These are phyloP conservation scores for Letharia columbiana DNA, from an alignment of 495 filamentous ascomycete genomes.

Conservation along the genomic window DNA sequence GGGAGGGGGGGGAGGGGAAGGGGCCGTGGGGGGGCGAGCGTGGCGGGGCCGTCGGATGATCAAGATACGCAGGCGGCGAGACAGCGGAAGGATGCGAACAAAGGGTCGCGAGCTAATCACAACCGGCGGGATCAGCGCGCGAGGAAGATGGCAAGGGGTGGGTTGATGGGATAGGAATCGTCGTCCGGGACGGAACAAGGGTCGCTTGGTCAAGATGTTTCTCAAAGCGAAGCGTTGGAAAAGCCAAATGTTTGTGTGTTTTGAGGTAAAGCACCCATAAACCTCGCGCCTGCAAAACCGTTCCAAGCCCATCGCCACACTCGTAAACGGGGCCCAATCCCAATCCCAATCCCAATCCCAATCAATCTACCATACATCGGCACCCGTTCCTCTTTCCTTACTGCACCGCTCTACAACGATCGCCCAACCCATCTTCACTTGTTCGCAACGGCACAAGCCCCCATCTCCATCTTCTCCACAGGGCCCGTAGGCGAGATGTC, in stretches of 20 bases:
- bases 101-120: conserved; percentile 68
- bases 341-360: not conserved
- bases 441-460: conserved; percentile 64
- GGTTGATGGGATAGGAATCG: conserved; percentile 38
- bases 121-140: conserved; percentile 67
- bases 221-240: not conserved
- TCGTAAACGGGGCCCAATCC: not conserved
- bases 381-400: not conserved
- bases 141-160: conserved; percentile 65
- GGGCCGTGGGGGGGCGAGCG: conserved; percentile 47
- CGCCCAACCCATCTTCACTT: conserved; percentile 21
- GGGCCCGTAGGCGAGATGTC: conserved; percentile 68
- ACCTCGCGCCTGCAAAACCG: not conserved
- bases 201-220: not conserved
- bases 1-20: conserved; percentile 41
- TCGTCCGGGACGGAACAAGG: not conserved
- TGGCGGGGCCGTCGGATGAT: conserved; percentile 50
- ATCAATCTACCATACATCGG: not conserved
- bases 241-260: not conserved
- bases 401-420: no score
- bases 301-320: not conserved
- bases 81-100: conserved; percentile 69
- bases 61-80: conserved; percentile 52
- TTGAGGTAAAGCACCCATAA: not conserved
- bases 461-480: conserved; percentile 62